Conservation (phyloP, 2,329 filamentous ascomycete species). For the Aspergillus japonicus region DNA sequence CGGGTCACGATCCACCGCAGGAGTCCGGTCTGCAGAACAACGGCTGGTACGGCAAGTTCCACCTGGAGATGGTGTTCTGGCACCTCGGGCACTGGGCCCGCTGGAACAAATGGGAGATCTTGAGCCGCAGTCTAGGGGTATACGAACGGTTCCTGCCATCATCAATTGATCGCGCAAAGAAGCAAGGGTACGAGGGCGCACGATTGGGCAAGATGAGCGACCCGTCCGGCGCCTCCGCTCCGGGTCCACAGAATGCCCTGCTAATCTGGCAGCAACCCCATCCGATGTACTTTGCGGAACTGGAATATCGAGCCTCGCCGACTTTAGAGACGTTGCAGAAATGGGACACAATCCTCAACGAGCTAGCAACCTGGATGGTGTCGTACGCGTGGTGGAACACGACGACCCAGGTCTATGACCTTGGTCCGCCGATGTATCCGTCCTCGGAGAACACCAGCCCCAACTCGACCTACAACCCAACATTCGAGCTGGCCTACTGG, state of each 20-base stretch:
- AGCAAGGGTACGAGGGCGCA: constrained; percentile 45
- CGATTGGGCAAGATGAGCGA: constrained; percentile 59
- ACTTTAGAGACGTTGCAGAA: constrained; percentile 38
- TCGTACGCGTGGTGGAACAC: constrained; percentile 57
- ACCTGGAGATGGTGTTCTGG: constrained; percentile 58
- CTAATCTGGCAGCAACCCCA: constrained; percentile 65
- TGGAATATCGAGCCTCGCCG: constrained; percentile 52
- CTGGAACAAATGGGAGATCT: constrained; percentile 5
- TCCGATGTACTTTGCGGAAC: constrained; percentile 59
- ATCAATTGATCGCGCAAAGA: constrained; percentile 34
- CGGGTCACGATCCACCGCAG: constrained; percentile 13
- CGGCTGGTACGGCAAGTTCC: constrained; percentile 59
- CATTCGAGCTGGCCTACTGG: constrained; percentile 63
- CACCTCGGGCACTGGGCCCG: constrained; percentile 50
- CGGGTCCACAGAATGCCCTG: constrained; percentile 61
- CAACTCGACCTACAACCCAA: constrained; percentile 57
- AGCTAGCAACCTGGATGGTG: constrained; percentile 60
- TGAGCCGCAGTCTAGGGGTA: constrained; percentile 1
- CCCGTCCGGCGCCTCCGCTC: constrained; percentile 54
- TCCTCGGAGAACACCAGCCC: constrained; percentile 60
- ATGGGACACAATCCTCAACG: constrained; percentile 55
- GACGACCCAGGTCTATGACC: constrained; percentile 53
- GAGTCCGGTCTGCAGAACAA: constrained; percentile 54
- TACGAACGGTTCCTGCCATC: constrained; percentile 50
- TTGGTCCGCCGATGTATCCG: constrained; percentile 53